Conservation (phyloP, 495 filamentous ascomycete species). For the Talaromyces thailandensis region DNA sequence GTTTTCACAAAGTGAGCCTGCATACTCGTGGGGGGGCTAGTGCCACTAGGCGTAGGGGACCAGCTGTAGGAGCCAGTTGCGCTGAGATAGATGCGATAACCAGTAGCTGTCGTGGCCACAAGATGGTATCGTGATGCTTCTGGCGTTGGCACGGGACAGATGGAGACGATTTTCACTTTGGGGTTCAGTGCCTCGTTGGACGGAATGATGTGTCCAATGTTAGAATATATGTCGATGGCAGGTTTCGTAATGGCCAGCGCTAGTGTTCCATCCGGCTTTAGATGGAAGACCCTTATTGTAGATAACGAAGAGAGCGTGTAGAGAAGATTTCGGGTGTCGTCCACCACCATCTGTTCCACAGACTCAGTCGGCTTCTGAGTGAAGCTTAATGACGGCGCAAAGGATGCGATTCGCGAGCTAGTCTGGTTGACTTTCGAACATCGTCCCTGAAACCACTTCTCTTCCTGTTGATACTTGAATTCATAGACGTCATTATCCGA, state of each 20-base stretch:
- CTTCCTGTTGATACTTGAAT: conserved; percentile 90
- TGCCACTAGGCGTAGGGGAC: conserved; percentile 42
- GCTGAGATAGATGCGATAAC: conserved; percentile 85
- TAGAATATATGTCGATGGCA: conserved; percentile 44
- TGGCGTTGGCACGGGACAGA: conserved; percentile 69
- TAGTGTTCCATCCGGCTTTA: conserved; percentile 47
- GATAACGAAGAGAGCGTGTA: conserved; percentile 84
- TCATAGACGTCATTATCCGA: conserved; percentile 82
- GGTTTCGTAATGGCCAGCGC: conserved; percentile 48
- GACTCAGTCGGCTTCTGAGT: conserved; percentile 45
- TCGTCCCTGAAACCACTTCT: conserved; percentile 84
- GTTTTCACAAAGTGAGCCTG: conserved; percentile 93
- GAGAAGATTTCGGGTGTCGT: conserved; percentile 78
- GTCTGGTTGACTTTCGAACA: conserved; percentile 82
- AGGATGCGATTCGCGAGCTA: conserved; percentile 59
- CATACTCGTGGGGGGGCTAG: conserved; percentile 81
- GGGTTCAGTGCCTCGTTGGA: conserved; percentile 56
- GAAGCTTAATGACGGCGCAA: conserved; percentile 51
- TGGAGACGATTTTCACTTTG: conserved; percentile 63
- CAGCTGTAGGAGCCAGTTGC: conserved; percentile 72
- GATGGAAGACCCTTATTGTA: conserved; percentile 78
- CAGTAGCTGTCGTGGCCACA: conserved; percentile 82
- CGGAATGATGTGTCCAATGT: conserved; percentile 73
- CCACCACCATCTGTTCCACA: conserved; percentile 69
- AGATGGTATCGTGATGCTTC: conserved; percentile 82